Base-by-base conservation (phyloP, 345 rosid genomes). In the Populus ilicifolia region DNA sequence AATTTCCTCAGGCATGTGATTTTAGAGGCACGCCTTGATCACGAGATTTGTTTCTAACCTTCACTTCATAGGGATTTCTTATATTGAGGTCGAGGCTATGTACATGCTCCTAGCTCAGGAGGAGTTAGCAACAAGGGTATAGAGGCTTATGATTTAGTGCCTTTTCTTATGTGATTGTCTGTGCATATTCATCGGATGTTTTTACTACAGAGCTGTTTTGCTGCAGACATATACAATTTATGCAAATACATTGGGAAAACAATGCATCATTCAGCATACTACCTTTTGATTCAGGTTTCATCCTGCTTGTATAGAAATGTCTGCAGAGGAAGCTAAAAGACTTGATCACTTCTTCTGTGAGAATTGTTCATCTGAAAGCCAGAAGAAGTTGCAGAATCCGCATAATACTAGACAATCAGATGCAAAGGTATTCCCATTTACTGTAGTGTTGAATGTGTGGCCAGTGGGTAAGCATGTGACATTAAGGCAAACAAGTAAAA, bases 231-330 rank as follows among this genome's bases (percentile, higher is more conserved):
- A 70, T 72, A 70, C 52, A 36, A 59, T 77, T 73, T 44, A 36
- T 80, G 44, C 67, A 69, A 56, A 41, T 35, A 69, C 61, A 41
- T 70, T 27, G 75, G 77, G 65, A 78, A 69, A 77, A 59, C 30
- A 44, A 72, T 79, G 54, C 67, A 72, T 38, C 70, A 67, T 86
- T 83, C 75, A 84, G 79, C 75, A 78, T 82, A 79, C 81, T 86
- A 77, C 30, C 30, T 86, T 84, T 75, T 88, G 88, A 81, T 90
- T 86, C 97, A 96, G 99, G 99, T 96, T 91, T 85, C 99, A 96
- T 80, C 99, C 99, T 86, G 83, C 88, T 87, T 96, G 99, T 91
- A 93, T 96, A 86, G 93, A 92, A 84, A 89, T 89, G 87, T 87
- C 90, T 5, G 87, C 77, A 54, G 98, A 93, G 88, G 97, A 90